A percentile compares a stretch with the other conserved stretches of the same genome.
These are phyloP conservation scores for Peronospora farinosa DNA, from an alignment of 352 stramenopile species.

Conservation along the genomic window DNA sequence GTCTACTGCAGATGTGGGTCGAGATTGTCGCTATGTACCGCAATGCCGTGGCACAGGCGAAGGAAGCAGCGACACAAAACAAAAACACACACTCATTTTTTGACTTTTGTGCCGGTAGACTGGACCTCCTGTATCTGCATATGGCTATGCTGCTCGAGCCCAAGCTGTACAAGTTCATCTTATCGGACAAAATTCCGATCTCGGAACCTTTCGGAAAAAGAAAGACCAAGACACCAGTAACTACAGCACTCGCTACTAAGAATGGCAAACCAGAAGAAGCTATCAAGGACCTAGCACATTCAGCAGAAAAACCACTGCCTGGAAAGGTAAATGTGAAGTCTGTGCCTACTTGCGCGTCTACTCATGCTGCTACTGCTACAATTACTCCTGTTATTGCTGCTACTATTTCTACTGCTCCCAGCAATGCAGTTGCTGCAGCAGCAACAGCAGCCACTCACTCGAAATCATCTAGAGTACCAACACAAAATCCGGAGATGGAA, in stretches of 20 bases:
- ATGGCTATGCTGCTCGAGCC: conserved; percentile 55
- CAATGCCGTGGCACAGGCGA: conserved; percentile 29
- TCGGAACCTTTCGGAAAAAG: conserved; percentile 12
- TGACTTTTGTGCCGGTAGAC: conserved; percentile 44
- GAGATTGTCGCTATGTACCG: conserved; percentile 55
- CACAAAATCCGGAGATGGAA: conserved; percentile 34
- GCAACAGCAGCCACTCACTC: background rate
- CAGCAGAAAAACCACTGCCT: background rate
- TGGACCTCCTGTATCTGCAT: conserved; percentile 64
- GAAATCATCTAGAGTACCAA: conserved; percentile 7
- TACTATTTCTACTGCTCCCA: background rate
- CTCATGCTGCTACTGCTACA: background rate
- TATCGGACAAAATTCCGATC: conserved; percentile 26
- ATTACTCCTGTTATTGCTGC: background rate
- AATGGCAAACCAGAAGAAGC: conserved; percentile 2
- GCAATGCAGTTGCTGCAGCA: background rate
- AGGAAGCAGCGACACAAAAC: conserved; percentile 20
- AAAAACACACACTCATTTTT: conserved; percentile 45
- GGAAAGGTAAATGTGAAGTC: background rate
- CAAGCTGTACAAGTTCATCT: conserved; percentile 41
- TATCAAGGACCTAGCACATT: background rate
- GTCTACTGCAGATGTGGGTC: conserved; percentile 57
- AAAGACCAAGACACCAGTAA: conserved; percentile 4
- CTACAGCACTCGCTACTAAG: background rate
- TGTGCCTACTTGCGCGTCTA: background rate